phyloP scores from a whole-genome alignment of 495 filamentous ascomycete genomes.

The Penicillium malachiteum region DNA sequence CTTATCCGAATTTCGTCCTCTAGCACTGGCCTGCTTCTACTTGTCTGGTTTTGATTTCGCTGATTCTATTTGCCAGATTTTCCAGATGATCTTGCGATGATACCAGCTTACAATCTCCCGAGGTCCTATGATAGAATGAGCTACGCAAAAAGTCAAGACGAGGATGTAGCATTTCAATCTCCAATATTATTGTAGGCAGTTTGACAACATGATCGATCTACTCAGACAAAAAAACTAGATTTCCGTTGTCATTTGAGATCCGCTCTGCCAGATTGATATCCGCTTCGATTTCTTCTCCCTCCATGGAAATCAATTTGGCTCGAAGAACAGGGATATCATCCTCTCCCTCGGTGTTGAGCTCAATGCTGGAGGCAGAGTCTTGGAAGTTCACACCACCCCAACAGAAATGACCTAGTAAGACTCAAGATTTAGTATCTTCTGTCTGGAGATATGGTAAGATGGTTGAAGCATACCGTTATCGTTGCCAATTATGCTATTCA shows the following conservation, averaged over 20 bases:
- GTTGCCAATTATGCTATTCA: constrained; percentile 45
- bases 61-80: too few relatives aligned
- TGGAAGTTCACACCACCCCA: constrained; percentile 47
- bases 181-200: too few relatives aligned
- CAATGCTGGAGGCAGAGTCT: constrained; percentile 35
- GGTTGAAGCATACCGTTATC: constrained; percentile 33
- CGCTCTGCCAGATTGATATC: constrained; percentile 47
- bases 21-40: too few relatives aligned
- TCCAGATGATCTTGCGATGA: too few relatives aligned
- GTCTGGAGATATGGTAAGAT: not conserved
- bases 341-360: constrained; percentile 41
- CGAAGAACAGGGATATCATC: constrained; percentile 40
- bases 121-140: too few relatives aligned
- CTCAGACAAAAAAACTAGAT: constrained; percentile 19
- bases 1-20: too few relatives aligned
- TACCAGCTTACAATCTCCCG: too few relatives aligned
- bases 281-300: constrained; percentile 22
- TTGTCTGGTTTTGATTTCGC: too few relatives aligned
- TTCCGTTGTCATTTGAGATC: constrained; percentile 39
- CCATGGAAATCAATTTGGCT: constrained; percentile 23
- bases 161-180: too few relatives aligned
- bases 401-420: constrained; percentile 41
- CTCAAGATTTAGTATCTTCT: not conserved
- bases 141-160: too few relatives aligned
- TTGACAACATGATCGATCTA: too few relatives aligned